phyloP scores from a whole-genome alignment of 495 filamentous ascomycete species.

The Staphylotrichum longicolle region DNA sequence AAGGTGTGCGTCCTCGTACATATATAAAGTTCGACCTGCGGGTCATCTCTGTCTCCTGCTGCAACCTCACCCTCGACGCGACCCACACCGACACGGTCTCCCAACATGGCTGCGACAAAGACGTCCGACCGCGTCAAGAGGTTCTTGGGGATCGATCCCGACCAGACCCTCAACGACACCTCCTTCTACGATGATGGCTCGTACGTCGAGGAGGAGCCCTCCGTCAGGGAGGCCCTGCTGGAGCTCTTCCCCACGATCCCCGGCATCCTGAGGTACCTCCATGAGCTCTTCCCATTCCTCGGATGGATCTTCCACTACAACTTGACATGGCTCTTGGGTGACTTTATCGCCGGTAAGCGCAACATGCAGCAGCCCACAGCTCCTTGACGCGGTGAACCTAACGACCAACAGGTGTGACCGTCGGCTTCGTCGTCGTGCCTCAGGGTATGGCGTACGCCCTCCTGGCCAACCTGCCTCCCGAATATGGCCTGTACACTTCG shows the following conservation, averaged over 20 bases:
- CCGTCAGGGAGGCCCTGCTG: constrained; percentile 62
- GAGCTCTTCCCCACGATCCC: constrained; percentile 53
- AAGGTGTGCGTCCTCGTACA: constrained; percentile 5
- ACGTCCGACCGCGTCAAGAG: constrained; percentile 30
- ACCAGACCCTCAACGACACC: constrained; percentile 27
- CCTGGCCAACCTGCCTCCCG: constrained; percentile 54
- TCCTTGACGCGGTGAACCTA: constrained; percentile 1
- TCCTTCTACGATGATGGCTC: constrained; percentile 47
- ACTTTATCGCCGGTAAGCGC: constrained; percentile 45
- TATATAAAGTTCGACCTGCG: constrained; percentile 23
- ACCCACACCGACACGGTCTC: neutral
- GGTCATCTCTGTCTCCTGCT: neutral
- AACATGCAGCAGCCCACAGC: neutral
- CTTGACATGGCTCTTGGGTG: constrained; percentile 49
- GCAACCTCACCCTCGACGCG: constrained; percentile 9
- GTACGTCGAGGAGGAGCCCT: constrained; percentile 78
- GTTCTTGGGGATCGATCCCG: constrained; percentile 32
- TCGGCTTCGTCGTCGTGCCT: constrained; percentile 35
- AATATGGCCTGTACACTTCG: constrained; percentile 65
- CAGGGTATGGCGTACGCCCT: constrained; percentile 66
- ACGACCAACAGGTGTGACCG: constrained; percentile 26
- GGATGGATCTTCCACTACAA: constrained; percentile 55
- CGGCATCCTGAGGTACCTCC: constrained; percentile 54
- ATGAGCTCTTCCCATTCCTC: constrained; percentile 47
- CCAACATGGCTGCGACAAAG: constrained; percentile 28